phyloP scores from a whole-genome alignment of 2,329 filamentous ascomycete genomes.

The Gaeumannomyces sp. region DNA sequence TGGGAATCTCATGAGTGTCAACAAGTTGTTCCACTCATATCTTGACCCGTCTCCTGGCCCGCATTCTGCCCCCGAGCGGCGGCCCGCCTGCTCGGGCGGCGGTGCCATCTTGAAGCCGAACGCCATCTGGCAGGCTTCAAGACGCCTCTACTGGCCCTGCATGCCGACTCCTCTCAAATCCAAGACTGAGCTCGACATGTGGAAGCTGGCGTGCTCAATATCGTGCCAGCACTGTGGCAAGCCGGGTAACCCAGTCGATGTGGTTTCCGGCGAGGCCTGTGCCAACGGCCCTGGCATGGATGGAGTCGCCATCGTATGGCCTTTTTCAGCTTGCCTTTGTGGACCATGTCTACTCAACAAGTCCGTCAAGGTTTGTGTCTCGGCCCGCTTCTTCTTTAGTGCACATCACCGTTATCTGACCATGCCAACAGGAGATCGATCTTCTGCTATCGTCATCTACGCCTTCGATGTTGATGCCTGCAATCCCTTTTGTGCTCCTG shows the following conservation, averaged over 20 bases:
- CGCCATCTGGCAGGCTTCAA: conserved; percentile 64
- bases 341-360: conserved; percentile 55
- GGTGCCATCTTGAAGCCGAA: conserved; percentile 45
- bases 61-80: conserved; percentile 11
- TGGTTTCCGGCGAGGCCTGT: conserved; percentile 35
- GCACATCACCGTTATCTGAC: conserved; percentile 4
- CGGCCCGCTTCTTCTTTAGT: conserved; percentile 9
- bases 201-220: conserved; percentile 57
- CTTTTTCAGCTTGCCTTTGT: conserved; percentile 63
- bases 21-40: conserved; percentile 57
- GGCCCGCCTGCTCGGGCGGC: background rate
- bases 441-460: conserved; percentile 56
- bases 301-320: conserved; percentile 61
- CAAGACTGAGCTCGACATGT: conserved; percentile 69
- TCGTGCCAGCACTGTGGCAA: conserved; percentile 64
- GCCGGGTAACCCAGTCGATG: conserved; percentile 19
- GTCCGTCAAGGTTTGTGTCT: conserved; percentile 56
- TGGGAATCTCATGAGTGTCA: conserved; percentile 60
- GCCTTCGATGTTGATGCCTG: conserved; percentile 56
- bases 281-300: conserved; percentile 55
- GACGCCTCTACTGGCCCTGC: conserved; percentile 56
- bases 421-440: conserved; percentile 58
- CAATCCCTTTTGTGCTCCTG: conserved; percentile 63
- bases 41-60: conserved; percentile 39
- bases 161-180: conserved; percentile 63